A percentile compares a stretch with the other conserved stretches of the same genome.
Conservation (phyloP, 225 moss, liverwort and hornwort genomes). For the Polytrichum formosum region DNA sequence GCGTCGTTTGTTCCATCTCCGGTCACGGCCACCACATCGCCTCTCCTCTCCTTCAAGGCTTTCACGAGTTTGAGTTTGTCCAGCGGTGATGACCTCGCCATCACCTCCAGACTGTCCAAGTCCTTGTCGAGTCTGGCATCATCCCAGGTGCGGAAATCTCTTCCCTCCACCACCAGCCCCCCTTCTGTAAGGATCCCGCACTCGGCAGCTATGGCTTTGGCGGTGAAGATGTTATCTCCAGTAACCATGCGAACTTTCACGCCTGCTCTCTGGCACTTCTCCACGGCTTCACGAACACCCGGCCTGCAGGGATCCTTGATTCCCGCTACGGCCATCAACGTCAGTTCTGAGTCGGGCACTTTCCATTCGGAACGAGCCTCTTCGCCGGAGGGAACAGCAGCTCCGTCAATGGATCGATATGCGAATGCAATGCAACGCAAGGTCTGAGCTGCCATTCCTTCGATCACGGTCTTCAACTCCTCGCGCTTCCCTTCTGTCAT, state of each 20-base stretch:
- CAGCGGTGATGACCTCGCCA: constrained; percentile 66
- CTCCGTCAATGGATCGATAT: constrained; percentile 36
- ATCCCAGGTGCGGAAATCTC: constrained; percentile 55
- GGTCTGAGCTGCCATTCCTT: constrained; percentile 89
- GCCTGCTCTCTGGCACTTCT: constrained; percentile 46
- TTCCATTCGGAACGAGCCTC: constrained; percentile 62
- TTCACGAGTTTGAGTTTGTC: constrained; percentile 61
- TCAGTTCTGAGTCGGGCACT: constrained; percentile 50
- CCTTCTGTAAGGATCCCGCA: constrained; percentile 40
- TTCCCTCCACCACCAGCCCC: constrained; percentile 49
- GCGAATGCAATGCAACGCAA: constrained; percentile 94
- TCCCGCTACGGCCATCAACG: constrained; percentile 40
- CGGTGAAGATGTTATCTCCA: constrained; percentile 54
- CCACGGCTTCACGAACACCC: constrained; percentile 57
- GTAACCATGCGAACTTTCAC: constrained; percentile 70
- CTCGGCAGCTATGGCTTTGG: constrained; percentile 57
- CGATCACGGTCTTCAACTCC: constrained; percentile 58
- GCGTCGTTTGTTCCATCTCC: constrained; percentile 73
- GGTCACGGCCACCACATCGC: constrained; percentile 61
- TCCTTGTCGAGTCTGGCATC: constrained; percentile 24
- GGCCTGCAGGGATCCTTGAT: constrained; percentile 68
- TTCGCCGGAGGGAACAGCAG: constrained; percentile 34
- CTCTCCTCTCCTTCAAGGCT: constrained; percentile 35
- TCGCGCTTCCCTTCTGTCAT: constrained; percentile 31
- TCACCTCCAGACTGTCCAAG: constrained; percentile 37